Percentiles rank a stretch among this genome's conserved stretches.
Conservation (phyloP, 441 rosid species). For the Hura crepitans region DNA sequence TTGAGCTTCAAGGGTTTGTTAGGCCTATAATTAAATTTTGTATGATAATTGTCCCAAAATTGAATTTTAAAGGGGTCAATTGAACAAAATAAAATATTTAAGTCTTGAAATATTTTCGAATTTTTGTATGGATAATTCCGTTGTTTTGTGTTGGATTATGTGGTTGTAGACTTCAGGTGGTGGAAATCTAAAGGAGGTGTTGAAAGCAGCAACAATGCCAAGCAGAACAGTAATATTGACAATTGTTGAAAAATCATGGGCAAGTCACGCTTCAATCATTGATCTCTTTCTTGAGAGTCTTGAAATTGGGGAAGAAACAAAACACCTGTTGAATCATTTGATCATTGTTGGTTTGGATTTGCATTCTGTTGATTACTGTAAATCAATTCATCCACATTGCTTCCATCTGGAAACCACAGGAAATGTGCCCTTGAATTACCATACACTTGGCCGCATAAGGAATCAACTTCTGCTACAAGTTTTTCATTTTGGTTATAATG, state of each 20-base stretch:
- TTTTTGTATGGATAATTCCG: no score
- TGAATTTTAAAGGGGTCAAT: no score
- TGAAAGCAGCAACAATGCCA: constrained; percentile 32
- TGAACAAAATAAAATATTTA: no score
- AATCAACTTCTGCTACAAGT: constrained; percentile 24
- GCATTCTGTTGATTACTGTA: constrained; percentile 34
- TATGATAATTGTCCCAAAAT: no score
- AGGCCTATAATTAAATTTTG: no score
- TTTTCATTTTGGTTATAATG: constrained; percentile 36
- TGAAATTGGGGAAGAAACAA: constrained; percentile 31
- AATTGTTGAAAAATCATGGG: constrained; percentile 36
- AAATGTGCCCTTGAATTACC: no score
- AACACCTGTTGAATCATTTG: constrained; percentile 40
- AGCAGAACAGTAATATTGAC: constrained; percentile 42
- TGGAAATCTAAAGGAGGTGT: constrained; percentile 21
- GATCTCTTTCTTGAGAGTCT: constrained; percentile 48
- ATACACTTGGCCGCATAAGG: constrained; percentile 11
- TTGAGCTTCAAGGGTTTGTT: no score
- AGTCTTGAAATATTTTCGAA: neutral
- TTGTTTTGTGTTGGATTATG: neutral
- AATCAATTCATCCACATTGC: constrained; percentile 37
- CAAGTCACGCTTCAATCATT: constrained; percentile 34
- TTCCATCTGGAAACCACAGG: constrained; percentile 22
- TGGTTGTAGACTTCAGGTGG: constrained; percentile 15
- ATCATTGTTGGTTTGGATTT: constrained; percentile 37